Conservation (phyloP, 768 basidiomycete genomes). For the Chalciporus piperatus region DNA sequence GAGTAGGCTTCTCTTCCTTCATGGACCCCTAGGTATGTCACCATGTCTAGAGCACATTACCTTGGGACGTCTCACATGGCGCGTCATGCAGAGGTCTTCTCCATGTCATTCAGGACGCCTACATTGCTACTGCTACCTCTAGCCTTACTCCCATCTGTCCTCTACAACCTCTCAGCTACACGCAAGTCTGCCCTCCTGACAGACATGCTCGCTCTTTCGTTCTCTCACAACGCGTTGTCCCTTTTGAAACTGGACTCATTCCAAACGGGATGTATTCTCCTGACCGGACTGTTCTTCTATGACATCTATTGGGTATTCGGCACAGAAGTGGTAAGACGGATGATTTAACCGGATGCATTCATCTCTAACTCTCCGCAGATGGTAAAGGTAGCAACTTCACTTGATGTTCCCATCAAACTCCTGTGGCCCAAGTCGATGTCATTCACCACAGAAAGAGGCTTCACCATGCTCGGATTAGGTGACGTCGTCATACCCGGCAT, state of each 20-base stretch:
- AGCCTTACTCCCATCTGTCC: conserved; percentile 58
- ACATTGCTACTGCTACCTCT: conserved; percentile 56
- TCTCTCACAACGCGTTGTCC: conserved; percentile 76
- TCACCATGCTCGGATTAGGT: conserved; percentile 89
- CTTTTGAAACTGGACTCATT: conserved; percentile 88
- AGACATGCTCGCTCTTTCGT: conserved; percentile 73
- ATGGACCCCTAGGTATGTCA: conserved; percentile 44
- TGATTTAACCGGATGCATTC: not conserved
- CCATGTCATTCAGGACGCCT: conserved; percentile 55
- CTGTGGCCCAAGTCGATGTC: conserved; percentile 73
- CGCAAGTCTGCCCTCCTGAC: conserved; percentile 69
- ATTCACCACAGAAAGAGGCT: conserved; percentile 53
- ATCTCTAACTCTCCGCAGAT: conserved; percentile 49
- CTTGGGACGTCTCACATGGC: conserved; percentile 4
- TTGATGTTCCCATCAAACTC: conserved; percentile 93
- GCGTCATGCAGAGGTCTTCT: conserved; percentile 29
- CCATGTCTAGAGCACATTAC: not conserved
- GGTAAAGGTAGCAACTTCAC: conserved; percentile 86
- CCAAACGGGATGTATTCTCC: conserved; percentile 76
- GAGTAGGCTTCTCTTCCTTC: conserved; percentile 42
- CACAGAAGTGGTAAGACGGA: conserved; percentile 68
- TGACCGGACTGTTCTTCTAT: conserved; percentile 86
- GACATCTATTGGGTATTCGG: conserved; percentile 97
- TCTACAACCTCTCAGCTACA: conserved; percentile 52
- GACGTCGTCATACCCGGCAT: conserved; percentile 71